Base-by-base conservation (phyloP, 768 basidiomycete genomes). In the Calocera cornea region DNA sequence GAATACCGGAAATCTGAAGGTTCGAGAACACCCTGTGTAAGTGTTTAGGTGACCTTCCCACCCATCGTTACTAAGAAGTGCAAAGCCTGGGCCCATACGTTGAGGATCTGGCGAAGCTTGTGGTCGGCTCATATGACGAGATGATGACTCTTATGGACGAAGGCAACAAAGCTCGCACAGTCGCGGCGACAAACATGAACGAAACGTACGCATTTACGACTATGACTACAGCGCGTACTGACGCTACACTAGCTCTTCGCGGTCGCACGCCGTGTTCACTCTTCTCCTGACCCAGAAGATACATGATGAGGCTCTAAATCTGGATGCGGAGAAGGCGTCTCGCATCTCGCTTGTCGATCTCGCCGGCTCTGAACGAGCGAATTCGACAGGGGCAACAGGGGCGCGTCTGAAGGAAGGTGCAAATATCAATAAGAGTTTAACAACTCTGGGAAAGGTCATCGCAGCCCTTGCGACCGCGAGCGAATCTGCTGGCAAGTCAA, bases 91-190 rank as follows among this genome's bases (percentile, higher is more conserved):
- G 94, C 3, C 95, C 97, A n/a, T 99, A 99, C 76, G 97, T 99
- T 65, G 97, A 99, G 78, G 93, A 95, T 79, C 82, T 99, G 67
- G 93, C 92, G 73, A 92, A 92, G 77, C 85, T 98, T 66, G 88
- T 88, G 33, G 97, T 98, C 50, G 87, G 84, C 74, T 89, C 82
- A 76, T 98, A 95, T 75, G 85, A 90, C 34, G 95, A 97, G 76
- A 97, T 99, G 89, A 95, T 97, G 89, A 92, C 88, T 3, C 87
- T 99, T 75, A 98, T 98, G 95, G 95, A 99, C 79, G 95, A 99
- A 77, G 95, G 95, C 41, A 99, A 97, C 78, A 97, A 98, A 80
- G 95, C 97, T 65, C 83, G 97, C 64, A 98, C 97, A 16, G 95
- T 99, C 27, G 97, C 97, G 24, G 95, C 97, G 29, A 99, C 97